Base-by-base conservation (phyloP, 176 grass and related monocot species). In the Pontederia paniculata region DNA sequence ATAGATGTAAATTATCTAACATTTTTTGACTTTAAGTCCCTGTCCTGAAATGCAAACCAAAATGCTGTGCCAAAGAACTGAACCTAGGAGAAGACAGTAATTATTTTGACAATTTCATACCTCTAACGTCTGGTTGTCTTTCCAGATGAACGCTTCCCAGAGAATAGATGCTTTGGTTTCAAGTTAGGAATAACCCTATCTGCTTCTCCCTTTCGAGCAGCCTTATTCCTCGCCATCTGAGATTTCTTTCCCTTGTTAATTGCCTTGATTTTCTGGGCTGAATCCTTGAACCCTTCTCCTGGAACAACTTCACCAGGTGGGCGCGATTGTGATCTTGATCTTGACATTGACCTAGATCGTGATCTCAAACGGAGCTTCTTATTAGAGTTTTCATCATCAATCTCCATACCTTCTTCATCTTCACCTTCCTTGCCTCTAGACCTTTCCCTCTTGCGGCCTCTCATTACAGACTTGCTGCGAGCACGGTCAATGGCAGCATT, bases 131-230 rank as follows among this genome's bases (percentile, higher is more conserved):
- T 73, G 66, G 42, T 66, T 0, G 84, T 89, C 78, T 95, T 95
- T 9, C 89, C 84, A 0, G 62, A 65, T 0, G 75, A 66, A 9
- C 85, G 77, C 46, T 95, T 95, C 19, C 84, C 89, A 63, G 89
- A 85, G 69, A 83, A 95, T 15, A 95, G 67, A 71, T 95, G 89
- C 42, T 95, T 95, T 13, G 89, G 89, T 51, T 81, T 89, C 85
- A 95, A 68, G 17, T 77, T 89, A 42, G 77, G 78, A 70, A 95
- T 89, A 31, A 85, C 81, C 12, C 89, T 83, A 19, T 95, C 89
- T 0, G 61, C 84, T 76, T 95, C 89, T 73, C 89, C 89, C 53
- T 72, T 68, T 18, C 81, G 70, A 60, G 84, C 89, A n/a, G 76
- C 61, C 78, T 95, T 95, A 52, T 88, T 95, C 73, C 89, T 85